phyloP scores from a whole-genome alignment of 148 eudicot species.

The Amaranthus palmeri region DNA sequence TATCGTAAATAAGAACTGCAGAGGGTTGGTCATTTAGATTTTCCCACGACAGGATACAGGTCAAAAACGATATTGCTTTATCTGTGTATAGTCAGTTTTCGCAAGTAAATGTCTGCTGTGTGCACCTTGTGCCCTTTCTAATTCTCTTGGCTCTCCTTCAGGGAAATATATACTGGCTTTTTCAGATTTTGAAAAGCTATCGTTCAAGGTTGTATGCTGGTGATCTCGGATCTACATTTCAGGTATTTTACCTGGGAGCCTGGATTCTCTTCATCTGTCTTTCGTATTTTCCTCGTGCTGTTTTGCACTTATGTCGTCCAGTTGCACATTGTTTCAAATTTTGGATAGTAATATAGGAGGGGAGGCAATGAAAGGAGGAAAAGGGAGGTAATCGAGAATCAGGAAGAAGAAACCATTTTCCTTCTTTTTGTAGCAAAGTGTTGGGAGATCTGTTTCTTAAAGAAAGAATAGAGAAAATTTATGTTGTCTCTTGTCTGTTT shows the following conservation, averaged over 20 bases:
- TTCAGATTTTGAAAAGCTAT: conserved; percentile 64
- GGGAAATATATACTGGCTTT: conserved; percentile 75
- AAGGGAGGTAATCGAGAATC: too few relatives aligned
- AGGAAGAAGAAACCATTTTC: too few relatives aligned
- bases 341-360: not conserved
- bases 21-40: too few relatives aligned
- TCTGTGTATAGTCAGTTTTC: not conserved
- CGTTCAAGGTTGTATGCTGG: conserved; percentile 71
- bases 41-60: too few relatives aligned
- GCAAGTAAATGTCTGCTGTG: not conserved
- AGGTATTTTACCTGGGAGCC: conserved; percentile 35
- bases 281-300: not conserved
- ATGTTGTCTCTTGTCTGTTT: not conserved
- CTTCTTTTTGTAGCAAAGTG: too few relatives aligned
- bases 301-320: not conserved
- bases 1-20: not conserved
- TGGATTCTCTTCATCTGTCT: not conserved
- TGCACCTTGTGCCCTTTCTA: not conserved
- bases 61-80: not conserved
- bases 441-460: too few relatives aligned
- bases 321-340: not conserved
- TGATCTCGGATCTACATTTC: conserved; percentile 49
- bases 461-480: not conserved
- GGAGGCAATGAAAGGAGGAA: not conserved
- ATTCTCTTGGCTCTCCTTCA: conserved; percentile 23